Evolutionary conservation across 352 stramenopile genomes (phyloP).

Genomic region (Phytophthora pistaciae): DNA sequence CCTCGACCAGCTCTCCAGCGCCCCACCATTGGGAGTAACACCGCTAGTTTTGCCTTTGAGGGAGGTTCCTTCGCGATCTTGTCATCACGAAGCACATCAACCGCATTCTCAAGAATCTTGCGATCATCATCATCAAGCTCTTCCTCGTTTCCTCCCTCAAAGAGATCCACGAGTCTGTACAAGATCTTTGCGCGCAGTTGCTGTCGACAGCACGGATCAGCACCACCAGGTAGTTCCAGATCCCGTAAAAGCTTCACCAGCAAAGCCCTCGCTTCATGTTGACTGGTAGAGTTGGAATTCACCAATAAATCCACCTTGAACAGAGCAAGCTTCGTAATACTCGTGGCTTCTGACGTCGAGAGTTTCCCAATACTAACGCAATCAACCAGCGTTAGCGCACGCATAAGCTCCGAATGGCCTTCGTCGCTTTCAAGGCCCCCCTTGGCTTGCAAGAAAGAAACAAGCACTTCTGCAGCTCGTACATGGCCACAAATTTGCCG

Average conservation of each 20-base stretch:
- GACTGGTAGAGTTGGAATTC: conserved; percentile 1
- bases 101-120: conserved; percentile 39
- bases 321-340: conserved; percentile 49
- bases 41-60: conserved; percentile 15
- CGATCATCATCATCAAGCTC: conserved; percentile 39
- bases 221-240: conserved; percentile 26
- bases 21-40: conserved; percentile 43
- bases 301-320: conserved; percentile 49
- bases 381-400: conserved; percentile 51
- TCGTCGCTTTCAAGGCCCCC: not conserved
- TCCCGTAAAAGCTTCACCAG: conserved; percentile 41
- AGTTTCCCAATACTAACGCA: conserved; percentile 47
- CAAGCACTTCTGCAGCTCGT: conserved; percentile 42
- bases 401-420: conserved; percentile 30
- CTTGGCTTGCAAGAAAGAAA: conserved; percentile 33
- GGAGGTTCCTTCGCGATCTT: conserved; percentile 11
- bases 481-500: conserved; percentile 51
- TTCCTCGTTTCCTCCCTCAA: conserved; percentile 22
- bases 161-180: conserved; percentile 38
- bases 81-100: conserved; percentile 29
- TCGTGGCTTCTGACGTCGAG: conserved; percentile 30
- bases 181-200: conserved; percentile 30
- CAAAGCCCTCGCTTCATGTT: conserved; percentile 30
- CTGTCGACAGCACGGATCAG: conserved; percentile 33
- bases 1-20: conserved; percentile 38